A percentile compares a stretch with the other conserved stretches of the same genome.
Evolutionary conservation across 2,329 filamentous ascomycete genomes (phyloP).

Genomic region (Trichoderma citrinoviride): DNA sequence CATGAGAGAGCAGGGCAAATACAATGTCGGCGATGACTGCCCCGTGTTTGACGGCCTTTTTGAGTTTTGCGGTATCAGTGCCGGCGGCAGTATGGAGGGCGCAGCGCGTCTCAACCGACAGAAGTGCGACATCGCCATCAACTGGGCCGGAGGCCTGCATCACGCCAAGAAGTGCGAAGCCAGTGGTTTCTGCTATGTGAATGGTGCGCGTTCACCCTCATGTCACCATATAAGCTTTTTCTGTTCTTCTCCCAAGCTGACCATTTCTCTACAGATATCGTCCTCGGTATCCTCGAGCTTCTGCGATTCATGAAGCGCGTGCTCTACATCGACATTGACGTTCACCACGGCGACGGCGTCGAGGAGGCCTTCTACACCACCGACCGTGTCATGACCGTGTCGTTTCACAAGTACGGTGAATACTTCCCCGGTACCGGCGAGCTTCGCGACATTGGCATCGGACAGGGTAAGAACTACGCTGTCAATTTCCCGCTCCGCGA

Average conservation of each 20-base stretch:
- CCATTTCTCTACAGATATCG: conserved; percentile 65
- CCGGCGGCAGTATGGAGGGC: conserved; percentile 90
- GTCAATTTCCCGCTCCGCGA: conserved; percentile 91
- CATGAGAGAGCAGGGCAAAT: conserved; percentile 84
- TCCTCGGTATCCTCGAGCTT: conserved; percentile 89
- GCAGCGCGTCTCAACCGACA: conserved; percentile 84
- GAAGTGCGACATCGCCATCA: conserved; percentile 95
- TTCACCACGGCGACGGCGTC: conserved; percentile 90
- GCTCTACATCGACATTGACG: conserved; percentile 96
- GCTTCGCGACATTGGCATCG: conserved; percentile 80
- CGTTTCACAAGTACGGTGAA: conserved; percentile 95
- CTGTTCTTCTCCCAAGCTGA: conserved; percentile 6
- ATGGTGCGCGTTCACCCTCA: conserved; percentile 55
- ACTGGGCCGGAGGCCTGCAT: conserved; percentile 96
- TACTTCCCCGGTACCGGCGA: conserved; percentile 94
- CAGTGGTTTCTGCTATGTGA: conserved; percentile 97
- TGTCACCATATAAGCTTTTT: neutral
- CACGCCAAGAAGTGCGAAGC: conserved; percentile 97
- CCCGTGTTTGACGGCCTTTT: conserved; percentile 98
- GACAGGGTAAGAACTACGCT: conserved; percentile 82
- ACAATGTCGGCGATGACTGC: conserved; percentile 95
- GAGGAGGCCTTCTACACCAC: conserved; percentile 93
- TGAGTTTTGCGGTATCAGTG: conserved; percentile 92
- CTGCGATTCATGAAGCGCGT: conserved; percentile 88
- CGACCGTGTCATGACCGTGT: conserved; percentile 88